phyloP scores from a whole-genome alignment of 208 protist genomes.

The Trypanosoma avium region DNA sequence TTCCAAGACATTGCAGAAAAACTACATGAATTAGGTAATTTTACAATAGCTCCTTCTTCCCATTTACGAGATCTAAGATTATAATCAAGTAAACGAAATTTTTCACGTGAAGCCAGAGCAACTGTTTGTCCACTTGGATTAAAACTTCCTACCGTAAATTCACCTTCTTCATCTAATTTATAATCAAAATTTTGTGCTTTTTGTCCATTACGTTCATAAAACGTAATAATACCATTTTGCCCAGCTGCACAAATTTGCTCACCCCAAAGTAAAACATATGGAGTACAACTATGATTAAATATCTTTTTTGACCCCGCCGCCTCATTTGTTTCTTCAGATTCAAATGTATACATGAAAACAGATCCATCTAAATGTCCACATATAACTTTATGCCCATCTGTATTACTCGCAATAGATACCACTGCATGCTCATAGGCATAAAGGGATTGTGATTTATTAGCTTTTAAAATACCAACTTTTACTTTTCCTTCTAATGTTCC shows the following conservation, averaged over 20 bases:
- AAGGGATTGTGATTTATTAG: constrained; percentile 93
- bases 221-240: constrained; percentile 86
- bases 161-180: constrained; percentile 78
- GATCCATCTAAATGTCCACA: constrained; percentile 93
- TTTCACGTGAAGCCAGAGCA: constrained; percentile 87
- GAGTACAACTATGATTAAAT: constrained; percentile 83
- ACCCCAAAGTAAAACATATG: constrained; percentile 93
- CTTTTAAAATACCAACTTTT: constrained; percentile 91
- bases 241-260: constrained; percentile 92
- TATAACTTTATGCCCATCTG: constrained; percentile 87
- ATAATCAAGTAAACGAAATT: constrained; percentile 93
- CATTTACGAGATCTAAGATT: constrained; percentile 90
- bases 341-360: constrained; percentile 88
- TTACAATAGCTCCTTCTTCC: constrained; percentile 87
- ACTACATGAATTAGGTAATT: constrained; percentile 90
- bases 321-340: constrained; percentile 73
- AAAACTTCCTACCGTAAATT: constrained; percentile 89
- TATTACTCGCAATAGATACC: constrained; percentile 71
- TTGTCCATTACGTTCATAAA: constrained; percentile 93
- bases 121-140: constrained; percentile 94
- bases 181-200: constrained; percentile 90
- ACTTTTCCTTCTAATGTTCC: constrained; percentile 95
- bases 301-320: constrained; percentile 77
- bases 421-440: constrained; percentile 92
- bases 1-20: constrained; percentile 93